Evolutionary conservation across 2,329 filamentous ascomycete species (phyloP), one percentile per base, ranked within the genome.

Genomic region (Fusarium phyllophilum): DNA sequence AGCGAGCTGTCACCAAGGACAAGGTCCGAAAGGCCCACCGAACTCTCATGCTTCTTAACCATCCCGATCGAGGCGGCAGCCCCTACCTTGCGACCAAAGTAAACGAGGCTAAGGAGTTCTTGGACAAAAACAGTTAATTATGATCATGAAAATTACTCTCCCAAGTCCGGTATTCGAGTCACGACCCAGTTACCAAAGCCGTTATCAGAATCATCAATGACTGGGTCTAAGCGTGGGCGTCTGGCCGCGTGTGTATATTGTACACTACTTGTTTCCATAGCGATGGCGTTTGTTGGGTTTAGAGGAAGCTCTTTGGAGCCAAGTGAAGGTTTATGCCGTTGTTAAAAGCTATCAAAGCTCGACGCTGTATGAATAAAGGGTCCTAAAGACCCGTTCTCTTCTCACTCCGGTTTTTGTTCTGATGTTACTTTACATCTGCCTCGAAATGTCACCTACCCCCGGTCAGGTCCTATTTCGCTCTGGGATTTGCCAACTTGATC

Each of bases 1-100:
- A 99, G 85, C 90, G 95, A 72, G 90, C 91, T 77, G 82, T 98
- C 71, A 96, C 92, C 67, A 97, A 97, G 84, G 96, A 98, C 52
- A 96, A 97, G 81, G 87, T 99, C 78, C 94, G 96, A 81, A 98
- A 98, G 86, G 94, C 95, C 78, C 96, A 99, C 85, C 92, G 96
- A 74, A 94, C 92, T 62, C 90, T 98, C 76, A 99, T 99, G 96
- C 90, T 99, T 64, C 88, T 97, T 75, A 99, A 99, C 87, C 96
- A 99, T 83, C 96, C 96, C 73, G 96, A 99, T 87, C 93, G 96
- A 81, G 96, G 96, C 75, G 96, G 96, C 44, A 98, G 95, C 81
- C 96, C 96, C 13, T 99, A 98, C 82, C 86, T 99, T 49, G 96
- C 96, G 20, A 98, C 95, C 61, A 99, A 99, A 84, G 93, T 99